These are phyloP conservation scores for Puccinia coronata DNA, from an alignment of 1,284 basidiomycete species.

Conservation along the genomic window DNA sequence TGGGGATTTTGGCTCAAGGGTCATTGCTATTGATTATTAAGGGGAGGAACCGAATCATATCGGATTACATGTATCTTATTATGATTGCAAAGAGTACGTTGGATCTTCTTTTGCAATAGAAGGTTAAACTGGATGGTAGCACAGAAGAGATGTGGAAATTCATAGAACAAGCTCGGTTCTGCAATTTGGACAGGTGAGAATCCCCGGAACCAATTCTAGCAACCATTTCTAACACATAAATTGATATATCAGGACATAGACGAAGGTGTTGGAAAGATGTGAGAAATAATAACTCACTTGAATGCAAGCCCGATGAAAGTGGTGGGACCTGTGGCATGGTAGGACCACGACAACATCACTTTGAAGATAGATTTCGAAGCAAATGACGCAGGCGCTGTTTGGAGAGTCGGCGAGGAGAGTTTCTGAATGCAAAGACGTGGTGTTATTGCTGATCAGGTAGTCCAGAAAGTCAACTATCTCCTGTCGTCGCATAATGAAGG, in stretches of 20 bases:
- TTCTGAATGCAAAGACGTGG: background rate
- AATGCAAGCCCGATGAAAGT: conserved; percentile 3
- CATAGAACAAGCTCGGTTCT: too few relatives aligned
- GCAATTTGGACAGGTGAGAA: background rate
- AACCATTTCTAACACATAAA: background rate
- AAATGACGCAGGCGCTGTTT: background rate
- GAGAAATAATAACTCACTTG: background rate
- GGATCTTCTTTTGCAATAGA: too few relatives aligned
- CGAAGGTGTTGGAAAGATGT: background rate
- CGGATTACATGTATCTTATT: too few relatives aligned
- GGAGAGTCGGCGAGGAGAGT: background rate
- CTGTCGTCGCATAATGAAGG: background rate
- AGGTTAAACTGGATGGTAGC: too few relatives aligned
- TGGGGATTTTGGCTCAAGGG: too few relatives aligned
- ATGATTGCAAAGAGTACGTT: too few relatives aligned
- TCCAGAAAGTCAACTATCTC: background rate
- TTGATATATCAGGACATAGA: background rate
- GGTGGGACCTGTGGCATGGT: background rate
- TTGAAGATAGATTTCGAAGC: background rate
- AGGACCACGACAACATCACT: background rate
- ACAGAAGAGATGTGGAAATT: too few relatives aligned
- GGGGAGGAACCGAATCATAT: too few relatives aligned
- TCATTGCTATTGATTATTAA: too few relatives aligned
- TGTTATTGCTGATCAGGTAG: background rate
- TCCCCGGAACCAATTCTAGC: background rate